Evolutionary conservation across 2,329 filamentous ascomycete genomes (phyloP).

Genomic region (Penicillium sp.): DNA sequence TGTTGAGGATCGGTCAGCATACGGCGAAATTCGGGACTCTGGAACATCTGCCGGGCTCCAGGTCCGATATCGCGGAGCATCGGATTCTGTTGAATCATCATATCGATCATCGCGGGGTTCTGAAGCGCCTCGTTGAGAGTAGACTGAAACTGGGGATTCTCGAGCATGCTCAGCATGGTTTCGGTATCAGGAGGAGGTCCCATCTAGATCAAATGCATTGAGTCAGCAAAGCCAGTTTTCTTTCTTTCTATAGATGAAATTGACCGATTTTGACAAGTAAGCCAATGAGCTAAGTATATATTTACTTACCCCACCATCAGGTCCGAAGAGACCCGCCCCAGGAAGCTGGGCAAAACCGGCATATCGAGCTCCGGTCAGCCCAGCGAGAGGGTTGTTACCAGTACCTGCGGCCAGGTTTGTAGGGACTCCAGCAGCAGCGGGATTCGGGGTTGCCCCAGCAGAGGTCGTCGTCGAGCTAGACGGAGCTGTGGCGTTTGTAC

Average conservation of each 20-base stretch:
- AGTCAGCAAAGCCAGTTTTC: constrained; percentile 21
- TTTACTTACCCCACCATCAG: constrained; percentile 83
- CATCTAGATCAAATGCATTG: constrained; percentile 64
- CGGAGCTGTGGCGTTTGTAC: constrained; percentile 60
- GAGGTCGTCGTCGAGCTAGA: constrained; percentile 42
- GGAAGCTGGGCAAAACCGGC: constrained; percentile 90
- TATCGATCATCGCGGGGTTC: constrained; percentile 91
- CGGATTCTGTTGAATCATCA: constrained; percentile 92
- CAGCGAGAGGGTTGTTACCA: constrained; percentile 87
- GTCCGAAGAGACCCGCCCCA: constrained; percentile 85
- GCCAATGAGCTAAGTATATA: background rate
- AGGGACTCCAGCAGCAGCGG: constrained; percentile 47
- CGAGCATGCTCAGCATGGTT: constrained; percentile 79
- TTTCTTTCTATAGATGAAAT: no score
- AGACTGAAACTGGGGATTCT: constrained; percentile 83
- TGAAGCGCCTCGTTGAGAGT: constrained; percentile 93
- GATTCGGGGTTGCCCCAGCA: constrained; percentile 36
- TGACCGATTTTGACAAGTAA: background rate
- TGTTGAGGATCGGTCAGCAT: constrained; percentile 93
- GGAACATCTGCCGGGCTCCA: constrained; percentile 80
- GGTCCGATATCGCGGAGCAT: constrained; percentile 73
- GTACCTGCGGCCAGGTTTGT: constrained; percentile 54
- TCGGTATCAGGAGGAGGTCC: constrained; percentile 83
- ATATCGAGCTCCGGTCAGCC: constrained; percentile 88
- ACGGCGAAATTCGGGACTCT: constrained; percentile 83